Evolutionary conservation across 257 asterid genomes (phyloP).

Genomic region (Petrea volubilis): DNA sequence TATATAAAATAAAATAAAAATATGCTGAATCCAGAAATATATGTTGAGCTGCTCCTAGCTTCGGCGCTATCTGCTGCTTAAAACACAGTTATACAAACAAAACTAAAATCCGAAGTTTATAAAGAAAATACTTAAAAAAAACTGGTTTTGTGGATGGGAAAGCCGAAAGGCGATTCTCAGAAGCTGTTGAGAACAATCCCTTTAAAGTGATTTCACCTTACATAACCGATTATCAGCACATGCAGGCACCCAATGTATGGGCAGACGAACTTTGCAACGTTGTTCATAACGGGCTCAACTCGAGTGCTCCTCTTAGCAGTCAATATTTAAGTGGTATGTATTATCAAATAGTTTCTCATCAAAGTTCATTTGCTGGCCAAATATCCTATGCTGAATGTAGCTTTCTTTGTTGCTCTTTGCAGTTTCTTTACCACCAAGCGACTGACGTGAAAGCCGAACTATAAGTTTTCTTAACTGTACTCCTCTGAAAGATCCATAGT

Average conservation of each 20-base stretch:
- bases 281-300: constrained; percentile 57
- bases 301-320: constrained; percentile 39
- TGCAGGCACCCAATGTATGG: constrained; percentile 50
- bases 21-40: too few relatives aligned
- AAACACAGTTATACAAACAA: too few relatives aligned
- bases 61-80: too few relatives aligned
- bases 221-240: constrained; percentile 4
- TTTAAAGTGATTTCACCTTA: neutral
- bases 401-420: constrained; percentile 9
- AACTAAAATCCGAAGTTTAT: too few relatives aligned
- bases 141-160: too few relatives aligned
- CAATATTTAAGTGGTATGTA: constrained; percentile 53
- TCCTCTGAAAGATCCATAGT: neutral
- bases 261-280: constrained; percentile 64
- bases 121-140: too few relatives aligned
- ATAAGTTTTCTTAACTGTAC: neutral
- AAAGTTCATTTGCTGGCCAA: neutral
- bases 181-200: too few relatives aligned
- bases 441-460: constrained; percentile 48
- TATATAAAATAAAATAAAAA: too few relatives aligned
- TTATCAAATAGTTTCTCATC: neutral
- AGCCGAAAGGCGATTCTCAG: too few relatives aligned
- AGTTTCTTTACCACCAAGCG: constrained; percentile 39
- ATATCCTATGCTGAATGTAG: constrained; percentile 10
- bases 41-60: too few relatives aligned